Conservation (phyloP, 1,139 yeast species). For the Blastobotrys buckinghamii region DNA sequence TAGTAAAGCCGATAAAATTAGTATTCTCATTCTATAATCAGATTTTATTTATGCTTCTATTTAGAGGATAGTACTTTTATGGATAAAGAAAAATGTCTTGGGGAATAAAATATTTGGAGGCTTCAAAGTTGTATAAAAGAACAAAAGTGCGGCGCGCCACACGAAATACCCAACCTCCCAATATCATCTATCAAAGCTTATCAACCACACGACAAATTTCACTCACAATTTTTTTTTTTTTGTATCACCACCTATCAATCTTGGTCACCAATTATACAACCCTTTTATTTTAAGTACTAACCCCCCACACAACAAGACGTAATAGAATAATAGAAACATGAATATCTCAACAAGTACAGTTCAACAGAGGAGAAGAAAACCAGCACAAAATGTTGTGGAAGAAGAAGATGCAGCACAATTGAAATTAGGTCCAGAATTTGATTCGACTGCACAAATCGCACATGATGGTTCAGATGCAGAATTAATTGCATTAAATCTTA, state of each 20-base stretch:
- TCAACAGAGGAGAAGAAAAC: conserved; percentile 74
- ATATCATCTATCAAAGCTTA: not conserved
- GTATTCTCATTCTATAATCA: not conserved
- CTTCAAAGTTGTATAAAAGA: too few relatives aligned
- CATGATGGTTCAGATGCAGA: conserved; percentile 75
- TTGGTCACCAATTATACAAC: too few relatives aligned
- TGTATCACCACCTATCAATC: not conserved
- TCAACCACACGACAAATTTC: not conserved
- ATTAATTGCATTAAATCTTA: conserved; percentile 75
- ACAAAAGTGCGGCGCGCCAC: not conserved
- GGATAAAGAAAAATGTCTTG: too few relatives aligned
- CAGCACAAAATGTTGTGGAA: conserved; percentile 48
- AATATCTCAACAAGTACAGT: conserved; percentile 86
- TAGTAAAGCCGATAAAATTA: not conserved
- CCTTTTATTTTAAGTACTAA: too few relatives aligned
- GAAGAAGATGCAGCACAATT: conserved; percentile 88
- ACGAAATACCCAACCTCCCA: not conserved
- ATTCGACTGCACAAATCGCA: conserved; percentile 59
- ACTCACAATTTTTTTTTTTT: not conserved
- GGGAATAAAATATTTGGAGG: too few relatives aligned
- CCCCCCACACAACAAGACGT: too few relatives aligned
- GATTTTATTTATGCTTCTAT: too few relatives aligned
- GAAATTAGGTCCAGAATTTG: conserved; percentile 90
- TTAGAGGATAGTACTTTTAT: too few relatives aligned
- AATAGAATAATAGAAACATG: conserved; percentile 39